Evolutionary conservation across 2,329 filamentous ascomycete genomes (phyloP).

Genomic region (Aspergillus phoenicis): DNA sequence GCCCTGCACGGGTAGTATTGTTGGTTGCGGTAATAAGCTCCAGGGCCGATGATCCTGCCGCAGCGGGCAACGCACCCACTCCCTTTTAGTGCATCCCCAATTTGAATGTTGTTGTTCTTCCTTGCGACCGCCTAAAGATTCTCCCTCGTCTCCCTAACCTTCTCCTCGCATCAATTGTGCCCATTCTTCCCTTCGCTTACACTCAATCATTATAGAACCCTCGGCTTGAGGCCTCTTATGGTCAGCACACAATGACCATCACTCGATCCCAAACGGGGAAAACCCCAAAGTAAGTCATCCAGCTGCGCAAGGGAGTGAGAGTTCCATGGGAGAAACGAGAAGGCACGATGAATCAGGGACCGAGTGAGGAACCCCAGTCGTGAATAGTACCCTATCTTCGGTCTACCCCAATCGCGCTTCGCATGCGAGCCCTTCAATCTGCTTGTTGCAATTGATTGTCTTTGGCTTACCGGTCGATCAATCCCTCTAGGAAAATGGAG

Average conservation of each 20-base stretch:
- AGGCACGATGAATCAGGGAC: neutral
- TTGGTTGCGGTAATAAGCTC: neutral
- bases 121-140: constrained; percentile 7
- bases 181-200: neutral
- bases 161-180: constrained; percentile 9
- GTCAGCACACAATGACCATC: constrained; percentile 43
- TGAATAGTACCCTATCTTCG: neutral
- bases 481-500: constrained; percentile 51
- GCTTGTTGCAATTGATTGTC: neutral
- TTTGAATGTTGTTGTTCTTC: neutral
- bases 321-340: neutral
- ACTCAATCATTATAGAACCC: neutral
- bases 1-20: neutral
- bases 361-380: neutral
- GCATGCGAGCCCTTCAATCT: neutral
- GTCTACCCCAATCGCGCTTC: neutral
- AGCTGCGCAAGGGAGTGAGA: constrained; percentile 12
- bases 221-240: constrained; percentile 17
- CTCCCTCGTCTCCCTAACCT: constrained; percentile 5
- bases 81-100: neutral
- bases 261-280: constrained; percentile 56
- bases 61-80: constrained; percentile 5
- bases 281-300: constrained; percentile 51
- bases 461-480: constrained; percentile 1
- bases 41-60: neutral